phyloP scores from a whole-genome alignment of 164 flowering plant genomes.

The Magnolia officinalis region DNA sequence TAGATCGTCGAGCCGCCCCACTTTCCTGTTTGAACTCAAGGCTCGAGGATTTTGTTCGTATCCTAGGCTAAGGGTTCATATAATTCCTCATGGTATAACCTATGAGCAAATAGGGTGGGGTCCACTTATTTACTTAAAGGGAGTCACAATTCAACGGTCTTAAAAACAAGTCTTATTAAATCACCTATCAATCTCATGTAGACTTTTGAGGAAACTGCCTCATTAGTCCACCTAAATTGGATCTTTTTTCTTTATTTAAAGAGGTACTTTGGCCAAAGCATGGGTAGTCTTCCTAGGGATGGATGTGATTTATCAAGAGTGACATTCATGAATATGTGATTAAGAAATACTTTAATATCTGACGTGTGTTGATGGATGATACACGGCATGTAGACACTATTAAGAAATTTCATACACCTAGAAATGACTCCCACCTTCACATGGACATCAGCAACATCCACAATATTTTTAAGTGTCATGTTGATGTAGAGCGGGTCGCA shows the following conservation, averaged over 20 bases:
- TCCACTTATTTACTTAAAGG: neutral
- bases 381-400: neutral
- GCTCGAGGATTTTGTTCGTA: neutral
- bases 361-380: neutral
- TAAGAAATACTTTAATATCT: neutral
- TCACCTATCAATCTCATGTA: conserved; percentile 7
- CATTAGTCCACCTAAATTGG: neutral
- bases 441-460: too few relatives aligned
- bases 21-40: neutral
- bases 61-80: neutral
- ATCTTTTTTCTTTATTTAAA: neutral
- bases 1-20: neutral
- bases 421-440: too few relatives aligned
- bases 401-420: too few relatives aligned
- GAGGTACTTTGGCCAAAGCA: neutral
- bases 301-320: neutral
- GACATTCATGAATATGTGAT: neutral
- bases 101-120: neutral
- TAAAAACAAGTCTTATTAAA: neutral
- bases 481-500: too few relatives aligned
- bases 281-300: neutral
- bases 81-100: neutral
- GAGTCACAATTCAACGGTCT: conserved; percentile 5
- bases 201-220: conserved; percentile 4
- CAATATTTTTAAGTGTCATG: too few relatives aligned